phyloP scores from a whole-genome alignment of 768 basidiomycete species.

The Mrakia frigida region DNA sequence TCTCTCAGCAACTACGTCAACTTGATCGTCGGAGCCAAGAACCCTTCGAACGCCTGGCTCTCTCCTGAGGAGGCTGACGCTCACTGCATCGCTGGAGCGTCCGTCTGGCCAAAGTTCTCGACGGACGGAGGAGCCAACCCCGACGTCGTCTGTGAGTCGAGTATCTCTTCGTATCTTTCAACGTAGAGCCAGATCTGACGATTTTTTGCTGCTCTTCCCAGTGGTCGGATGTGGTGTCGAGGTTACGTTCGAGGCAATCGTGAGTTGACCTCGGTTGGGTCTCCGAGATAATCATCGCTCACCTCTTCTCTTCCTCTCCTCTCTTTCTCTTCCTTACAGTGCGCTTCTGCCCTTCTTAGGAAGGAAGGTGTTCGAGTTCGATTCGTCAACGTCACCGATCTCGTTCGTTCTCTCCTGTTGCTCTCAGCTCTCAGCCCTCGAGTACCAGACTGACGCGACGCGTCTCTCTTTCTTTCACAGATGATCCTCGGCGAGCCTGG shows the following conservation, averaged over 20 bases:
- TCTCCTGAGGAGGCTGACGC: constrained; percentile 43
- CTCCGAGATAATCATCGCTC: neutral
- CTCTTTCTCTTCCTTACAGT: neutral
- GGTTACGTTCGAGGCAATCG: constrained; percentile 81
- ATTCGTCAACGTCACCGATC: constrained; percentile 72
- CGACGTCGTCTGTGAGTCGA: constrained; percentile 49
- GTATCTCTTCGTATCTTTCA: neutral
- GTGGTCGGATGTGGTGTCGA: constrained; percentile 80
- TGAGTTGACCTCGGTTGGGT: neutral
- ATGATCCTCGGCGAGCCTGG: constrained; percentile 71
- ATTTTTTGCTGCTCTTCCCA: no score
- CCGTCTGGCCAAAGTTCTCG: constrained; percentile 78
- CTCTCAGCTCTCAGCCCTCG: neutral
- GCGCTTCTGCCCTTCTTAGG: constrained; percentile 69
- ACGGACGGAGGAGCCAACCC: constrained; percentile 57
- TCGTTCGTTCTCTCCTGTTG: neutral
- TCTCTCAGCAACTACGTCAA: constrained; percentile 52
- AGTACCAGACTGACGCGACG: no score
- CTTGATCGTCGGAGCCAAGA: constrained; percentile 78
- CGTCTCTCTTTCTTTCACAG: constrained; percentile 40
- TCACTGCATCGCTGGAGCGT: constrained; percentile 81
- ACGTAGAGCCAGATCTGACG: no score
- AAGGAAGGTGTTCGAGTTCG: constrained; percentile 65
- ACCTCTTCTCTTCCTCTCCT: neutral
- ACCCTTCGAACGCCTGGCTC: constrained; percentile 43